Evolutionary conservation across 2,329 filamentous ascomycete genomes (phyloP).

Genomic region (Neonectria magnoliae): DNA sequence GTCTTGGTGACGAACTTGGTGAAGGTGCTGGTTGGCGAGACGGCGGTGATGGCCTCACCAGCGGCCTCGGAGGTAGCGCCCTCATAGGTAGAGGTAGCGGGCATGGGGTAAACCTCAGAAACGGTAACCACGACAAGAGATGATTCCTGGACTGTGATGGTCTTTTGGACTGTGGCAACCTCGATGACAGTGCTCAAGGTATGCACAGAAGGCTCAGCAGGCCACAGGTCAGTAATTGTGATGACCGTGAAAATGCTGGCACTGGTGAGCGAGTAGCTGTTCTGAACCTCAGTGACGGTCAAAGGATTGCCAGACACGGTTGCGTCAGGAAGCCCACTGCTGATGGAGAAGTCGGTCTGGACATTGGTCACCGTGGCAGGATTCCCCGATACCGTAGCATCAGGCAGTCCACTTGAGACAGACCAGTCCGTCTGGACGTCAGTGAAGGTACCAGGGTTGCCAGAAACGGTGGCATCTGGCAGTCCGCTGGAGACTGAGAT

Average conservation of each 20-base stretch:
- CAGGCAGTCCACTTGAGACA: slow-evolving; percentile 31
- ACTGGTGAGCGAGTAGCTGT: slow-evolving; percentile 31
- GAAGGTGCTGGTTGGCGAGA: slow-evolving; percentile 41
- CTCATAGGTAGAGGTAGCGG: background rate
- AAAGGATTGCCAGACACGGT: slow-evolving; percentile 46
- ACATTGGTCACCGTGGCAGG: slow-evolving; percentile 45
- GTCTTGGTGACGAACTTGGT: slow-evolving; percentile 48
- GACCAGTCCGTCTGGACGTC: slow-evolving; percentile 40
- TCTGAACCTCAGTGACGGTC: slow-evolving; percentile 43
- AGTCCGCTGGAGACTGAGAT: slow-evolving; percentile 41
- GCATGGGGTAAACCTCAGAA: slow-evolving; percentile 23
- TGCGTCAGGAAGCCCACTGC: slow-evolving; percentile 44
- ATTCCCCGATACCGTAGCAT: slow-evolving; percentile 38
- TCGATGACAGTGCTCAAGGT: slow-evolving; percentile 41
- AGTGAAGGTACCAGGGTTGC: slow-evolving; percentile 46
- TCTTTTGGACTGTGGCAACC: slow-evolving; percentile 39
- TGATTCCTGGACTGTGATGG: slow-evolving; percentile 38
- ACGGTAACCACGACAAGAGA: slow-evolving; percentile 41
- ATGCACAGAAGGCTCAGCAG: slow-evolving; percentile 11
- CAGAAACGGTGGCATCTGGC: slow-evolving; percentile 47
- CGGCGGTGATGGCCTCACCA: slow-evolving; percentile 37
- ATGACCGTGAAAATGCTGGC: slow-evolving; percentile 40
- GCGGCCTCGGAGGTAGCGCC: slow-evolving; percentile 25
- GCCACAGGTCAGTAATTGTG: slow-evolving; percentile 45
- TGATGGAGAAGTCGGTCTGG: slow-evolving; percentile 41